Evolutionary conservation across 352 stramenopile species (phyloP), one percentile per base, ranked within the genome.

Genomic region (Phytophthora tubulina): DNA sequence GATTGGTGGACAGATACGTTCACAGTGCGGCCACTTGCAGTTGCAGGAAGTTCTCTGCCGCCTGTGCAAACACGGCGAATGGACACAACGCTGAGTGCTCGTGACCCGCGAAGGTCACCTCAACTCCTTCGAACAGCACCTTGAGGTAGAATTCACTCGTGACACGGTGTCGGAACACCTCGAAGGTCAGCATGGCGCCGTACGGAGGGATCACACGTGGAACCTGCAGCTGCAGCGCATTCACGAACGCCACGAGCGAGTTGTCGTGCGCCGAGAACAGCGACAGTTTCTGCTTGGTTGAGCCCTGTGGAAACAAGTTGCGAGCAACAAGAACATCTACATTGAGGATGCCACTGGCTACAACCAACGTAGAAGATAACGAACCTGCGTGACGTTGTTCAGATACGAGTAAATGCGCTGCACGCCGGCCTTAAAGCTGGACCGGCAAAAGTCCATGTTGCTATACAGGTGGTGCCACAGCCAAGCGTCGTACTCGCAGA

Each of bases 181-280:
- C 88, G 48, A 96, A 92, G 38, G 57, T 89, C 35, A 96, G 73
- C 75, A 92, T 93, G 17, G 80, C 83, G 15, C 88, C 88, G 66
- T 94, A 94, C 17, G 74, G 67, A 6, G 88, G 88, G 50, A 93
- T 84, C 31, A 84, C 73, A 14, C 69, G 72, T 30, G 80, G 73
- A 49, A 85, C 63, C 39, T 90, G 63, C 33, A 95, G 57, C 64
- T 90, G 69, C 55, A 95, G 71, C 59, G 88, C 88, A 36, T 80
- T 84, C 30, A 89, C 71, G 21, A 94, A 68, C 46, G 86, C 86
- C 32, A 95, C 85, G 14, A 95, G 73, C 57, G 88, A 92, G 71
- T 94, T 94, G 70, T 95, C 86, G 70, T 95, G 88, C 0, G 80
- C 85, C 0, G 88, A 95, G 73, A 93, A 91, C 1, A 95, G 73